Evolutionary conservation across 352 stramenopile species (phyloP).

Genomic region (Phytophthora brassicae): DNA sequence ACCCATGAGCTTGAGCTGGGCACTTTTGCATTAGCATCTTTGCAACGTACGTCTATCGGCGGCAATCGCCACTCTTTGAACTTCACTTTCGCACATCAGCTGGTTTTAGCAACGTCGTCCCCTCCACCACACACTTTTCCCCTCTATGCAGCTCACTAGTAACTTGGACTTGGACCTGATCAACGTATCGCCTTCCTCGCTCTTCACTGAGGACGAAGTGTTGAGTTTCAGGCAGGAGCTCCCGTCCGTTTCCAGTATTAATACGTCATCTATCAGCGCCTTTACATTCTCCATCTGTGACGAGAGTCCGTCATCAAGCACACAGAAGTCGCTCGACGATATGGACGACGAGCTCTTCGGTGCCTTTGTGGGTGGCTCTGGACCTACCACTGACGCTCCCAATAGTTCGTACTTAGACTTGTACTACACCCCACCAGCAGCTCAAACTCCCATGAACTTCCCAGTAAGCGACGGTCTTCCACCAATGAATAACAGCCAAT

Average conservation of each 20-base stretch:
- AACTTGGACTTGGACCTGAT: conserved; percentile 20
- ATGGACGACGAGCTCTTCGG: conserved; percentile 61
- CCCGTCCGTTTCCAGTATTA: conserved; percentile 18
- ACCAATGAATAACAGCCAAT: not conserved
- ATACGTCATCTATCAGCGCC: conserved; percentile 18
- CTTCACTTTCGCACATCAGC: conserved; percentile 13
- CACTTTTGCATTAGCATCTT: conserved; percentile 10
- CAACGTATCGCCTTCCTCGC: conserved; percentile 25
- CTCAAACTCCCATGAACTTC: conserved; percentile 12
- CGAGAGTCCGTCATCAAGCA: not conserved
- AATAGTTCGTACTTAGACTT: conserved; percentile 41
- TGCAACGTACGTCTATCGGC: conserved; percentile 15
- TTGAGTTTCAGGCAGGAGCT: conserved; percentile 35
- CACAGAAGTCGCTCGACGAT: conserved; percentile 18
- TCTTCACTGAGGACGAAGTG: conserved; percentile 26
- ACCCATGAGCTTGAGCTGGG: conserved; percentile 2
- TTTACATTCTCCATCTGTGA: conserved; percentile 18
- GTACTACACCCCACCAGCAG: conserved; percentile 40
- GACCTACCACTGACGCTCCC: not conserved
- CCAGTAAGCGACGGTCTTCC: conserved; percentile 24
- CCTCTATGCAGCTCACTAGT: conserved; percentile 24
- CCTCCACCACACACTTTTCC: not conserved
- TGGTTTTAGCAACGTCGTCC: not conserved
- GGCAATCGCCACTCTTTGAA: conserved; percentile 11
- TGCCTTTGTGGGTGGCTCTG: conserved; percentile 32